Conservation (phyloP, 2,329 filamentous ascomycete species). For the Scedosporium aurantiacum region DNA sequence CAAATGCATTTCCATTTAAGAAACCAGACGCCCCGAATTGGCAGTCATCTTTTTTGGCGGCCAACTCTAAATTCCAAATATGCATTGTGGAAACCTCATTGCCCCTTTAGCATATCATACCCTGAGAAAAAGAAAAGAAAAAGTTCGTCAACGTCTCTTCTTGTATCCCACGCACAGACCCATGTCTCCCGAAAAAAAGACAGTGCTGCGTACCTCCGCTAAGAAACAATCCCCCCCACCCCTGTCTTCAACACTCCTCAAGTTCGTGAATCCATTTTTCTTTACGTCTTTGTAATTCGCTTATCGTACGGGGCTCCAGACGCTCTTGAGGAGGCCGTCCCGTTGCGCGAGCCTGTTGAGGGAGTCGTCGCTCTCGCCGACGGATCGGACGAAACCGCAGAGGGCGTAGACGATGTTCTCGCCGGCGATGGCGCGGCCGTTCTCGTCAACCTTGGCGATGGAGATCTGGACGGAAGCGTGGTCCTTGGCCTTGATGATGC, state of each 20-base stretch:
- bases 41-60: constrained; percentile 25
- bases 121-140: neutral
- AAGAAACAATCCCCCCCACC: neutral
- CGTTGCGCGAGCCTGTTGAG: constrained; percentile 92
- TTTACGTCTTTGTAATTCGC: constrained; percentile 10
- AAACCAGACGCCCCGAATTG: constrained; percentile 7
- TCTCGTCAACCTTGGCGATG: constrained; percentile 97
- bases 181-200: neutral
- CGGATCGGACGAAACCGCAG: constrained; percentile 92
- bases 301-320: constrained; percentile 74
- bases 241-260: neutral
- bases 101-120: neutral
- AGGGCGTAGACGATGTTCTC: constrained; percentile 97
- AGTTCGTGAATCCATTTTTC: neutral
- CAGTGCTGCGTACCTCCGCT: neutral
- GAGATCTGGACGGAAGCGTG: constrained; percentile 97
- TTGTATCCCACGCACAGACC: neutral
- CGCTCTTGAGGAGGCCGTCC: constrained; percentile 92
- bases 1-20: constrained; percentile 8
- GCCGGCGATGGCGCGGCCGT: constrained; percentile 82
- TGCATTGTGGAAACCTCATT: constrained; percentile 18
- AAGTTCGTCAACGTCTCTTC: neutral
- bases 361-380: constrained; percentile 95
- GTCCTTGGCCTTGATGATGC: constrained; percentile 99
- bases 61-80: constrained; percentile 30